Evolutionary conservation across 371 early-diverging fungal genomes (phyloP).

Genomic region (Lichtheimia ramosa): DNA sequence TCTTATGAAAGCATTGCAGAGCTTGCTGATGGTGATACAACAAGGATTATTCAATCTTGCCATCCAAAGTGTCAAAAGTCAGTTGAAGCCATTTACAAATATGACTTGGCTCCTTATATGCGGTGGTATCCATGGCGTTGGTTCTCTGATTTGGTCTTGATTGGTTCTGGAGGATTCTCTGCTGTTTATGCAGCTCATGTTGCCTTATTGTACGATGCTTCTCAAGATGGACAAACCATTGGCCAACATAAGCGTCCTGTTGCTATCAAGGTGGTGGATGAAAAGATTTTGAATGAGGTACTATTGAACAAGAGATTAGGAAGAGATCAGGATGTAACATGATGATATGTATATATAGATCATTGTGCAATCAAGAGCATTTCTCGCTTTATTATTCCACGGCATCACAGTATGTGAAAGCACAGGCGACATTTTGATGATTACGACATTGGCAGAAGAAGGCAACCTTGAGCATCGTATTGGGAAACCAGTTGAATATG

Average conservation of each 20-base stretch:
- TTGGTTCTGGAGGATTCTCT: constrained; percentile 43
- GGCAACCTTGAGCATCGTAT: constrained; percentile 34
- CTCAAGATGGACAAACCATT: constrained; percentile 19
- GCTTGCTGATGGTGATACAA: constrained; percentile 20
- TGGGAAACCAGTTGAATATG: constrained; percentile 10
- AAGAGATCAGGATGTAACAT: background rate
- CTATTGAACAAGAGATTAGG: background rate
- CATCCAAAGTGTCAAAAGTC: constrained; percentile 32
- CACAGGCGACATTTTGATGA: constrained; percentile 43
- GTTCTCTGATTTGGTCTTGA: constrained; percentile 43
- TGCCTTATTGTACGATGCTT: constrained; percentile 30
- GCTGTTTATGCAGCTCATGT: constrained; percentile 35
- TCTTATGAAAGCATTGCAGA: constrained; percentile 30
- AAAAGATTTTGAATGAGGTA: constrained; percentile 44
- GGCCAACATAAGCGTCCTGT: constrained; percentile 25
- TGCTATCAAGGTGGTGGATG: constrained; percentile 41
- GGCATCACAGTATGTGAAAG: constrained; percentile 42
- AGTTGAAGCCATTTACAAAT: constrained; percentile 25
- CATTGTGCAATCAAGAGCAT: constrained; percentile 38
- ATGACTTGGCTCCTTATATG: constrained; percentile 36
- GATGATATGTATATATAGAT: constrained; percentile 17
- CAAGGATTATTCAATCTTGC: constrained; percentile 21
- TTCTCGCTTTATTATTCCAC: constrained; percentile 36
- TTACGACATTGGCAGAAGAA: constrained; percentile 31
- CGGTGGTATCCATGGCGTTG: constrained; percentile 44